Evolutionary conservation across 331 rosid genomes (phyloP), one percentile per base, ranked within the genome.

Genomic region (Acacia pycnantha): DNA sequence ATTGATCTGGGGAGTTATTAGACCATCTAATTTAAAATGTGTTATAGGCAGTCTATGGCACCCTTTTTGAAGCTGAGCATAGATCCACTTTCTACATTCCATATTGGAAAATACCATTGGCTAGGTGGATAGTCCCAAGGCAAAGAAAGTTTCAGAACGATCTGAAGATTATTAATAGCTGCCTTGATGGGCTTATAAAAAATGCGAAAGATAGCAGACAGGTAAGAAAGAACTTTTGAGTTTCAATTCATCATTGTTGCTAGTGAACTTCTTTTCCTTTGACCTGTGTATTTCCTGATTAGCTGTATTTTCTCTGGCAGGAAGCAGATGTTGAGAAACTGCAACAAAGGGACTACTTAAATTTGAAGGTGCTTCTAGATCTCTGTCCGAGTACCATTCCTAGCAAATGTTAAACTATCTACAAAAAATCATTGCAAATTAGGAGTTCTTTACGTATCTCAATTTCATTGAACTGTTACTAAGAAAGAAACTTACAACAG

Each of bases 81-180:
- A 88, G 99, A 83, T 95, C 99, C 82, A 95, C 99, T 64, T 93
- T 95, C 90, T 95, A 93, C 87, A 86, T 95, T 81, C 99, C 98
- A 1, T 95, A 95, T 79, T 95, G 99, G 99, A 93, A 95, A 85
- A 27, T 95, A 88, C 99, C 99, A 65, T 87, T 95, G 79, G 88
- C 97, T 79, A 92, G 77, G 74, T 95, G 97, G 97, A 87, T 95
- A 79, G 99, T 95, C 84, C 99, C 99, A 27, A 85, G 99, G 91
- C 99, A 95, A 79, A 89, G 96, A 88, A 93, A 92, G 87, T 95
- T 95, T 89, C 90, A 78, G 59, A 79, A 54, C 50, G 97, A 95
- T 85, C 97, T 95, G 41, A 93, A 90, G 86, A 77, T 92, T 81
- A 93, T 95, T 78, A 95, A 95, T 74, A 88, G 89, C 61, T 95